Percentiles rank a stretch among this genome's conserved stretches.
Evolutionary conservation across 192 early-diverging fungal species (phyloP).

Genomic region (Podila verticillata): DNA sequence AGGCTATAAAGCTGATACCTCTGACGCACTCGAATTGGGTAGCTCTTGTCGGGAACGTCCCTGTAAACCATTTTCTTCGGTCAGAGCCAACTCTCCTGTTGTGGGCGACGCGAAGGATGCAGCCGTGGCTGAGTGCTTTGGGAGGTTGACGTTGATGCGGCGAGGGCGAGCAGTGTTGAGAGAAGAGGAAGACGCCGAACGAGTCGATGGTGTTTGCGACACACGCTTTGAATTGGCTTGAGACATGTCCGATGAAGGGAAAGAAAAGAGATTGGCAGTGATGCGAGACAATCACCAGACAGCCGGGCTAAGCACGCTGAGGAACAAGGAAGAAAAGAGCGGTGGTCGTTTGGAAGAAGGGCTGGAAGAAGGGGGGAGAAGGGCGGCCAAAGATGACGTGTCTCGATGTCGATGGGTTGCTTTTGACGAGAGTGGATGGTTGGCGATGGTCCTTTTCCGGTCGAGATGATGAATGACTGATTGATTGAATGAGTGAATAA

Average conservation of each 20-base stretch:
- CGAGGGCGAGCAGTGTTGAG: conserved; percentile 15
- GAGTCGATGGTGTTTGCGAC: conserved; percentile 25
- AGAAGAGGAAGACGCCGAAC: conserved; percentile 3
- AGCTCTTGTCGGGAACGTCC: conserved; percentile 22
- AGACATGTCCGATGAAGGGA: no score
- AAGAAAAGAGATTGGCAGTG: no score
- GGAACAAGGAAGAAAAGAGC: not conserved
- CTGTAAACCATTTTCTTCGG: conserved; percentile 4
- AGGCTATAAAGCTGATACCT: conserved; percentile 8
- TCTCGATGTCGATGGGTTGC: no score
- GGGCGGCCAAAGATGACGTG: no score
- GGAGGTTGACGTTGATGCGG: conserved; percentile 33
- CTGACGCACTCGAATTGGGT: conserved; percentile 21
- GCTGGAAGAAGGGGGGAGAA: not conserved
- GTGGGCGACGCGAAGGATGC: conserved; percentile 8
- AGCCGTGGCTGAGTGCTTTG: conserved; percentile 17
- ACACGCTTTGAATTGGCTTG: no score
- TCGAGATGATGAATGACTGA: no score
- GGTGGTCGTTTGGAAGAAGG: not conserved
- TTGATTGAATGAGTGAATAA: no score
- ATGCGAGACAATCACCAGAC: not conserved
- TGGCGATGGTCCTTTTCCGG: no score
- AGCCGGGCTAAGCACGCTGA: not conserved
- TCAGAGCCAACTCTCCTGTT: not conserved
- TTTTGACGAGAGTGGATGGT: no score